Conservation (phyloP, 2,329 filamentous ascomycete genomes). For the Fusarium tanahbumbuense region DNA sequence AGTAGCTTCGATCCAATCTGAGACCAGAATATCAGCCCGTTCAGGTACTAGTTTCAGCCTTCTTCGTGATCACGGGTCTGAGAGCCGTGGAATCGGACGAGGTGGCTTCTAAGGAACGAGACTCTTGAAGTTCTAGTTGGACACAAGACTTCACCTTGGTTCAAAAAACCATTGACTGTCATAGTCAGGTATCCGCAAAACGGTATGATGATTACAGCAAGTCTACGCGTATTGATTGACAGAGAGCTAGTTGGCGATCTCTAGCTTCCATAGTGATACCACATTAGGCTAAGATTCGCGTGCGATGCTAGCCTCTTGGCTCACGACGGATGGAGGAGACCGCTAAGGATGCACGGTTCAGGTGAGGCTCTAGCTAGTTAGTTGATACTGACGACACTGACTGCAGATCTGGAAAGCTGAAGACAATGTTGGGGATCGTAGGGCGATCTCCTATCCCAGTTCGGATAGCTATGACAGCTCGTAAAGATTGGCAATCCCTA, state of each 20-base stretch:
- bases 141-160: background rate
- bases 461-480: background rate
- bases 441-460: no score
- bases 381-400: accelerated
- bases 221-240: background rate
- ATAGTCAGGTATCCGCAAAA: no score
- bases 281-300: background rate
- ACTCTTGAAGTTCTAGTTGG: background rate
- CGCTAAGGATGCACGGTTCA: background rate
- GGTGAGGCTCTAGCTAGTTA: background rate
- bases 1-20: background rate
- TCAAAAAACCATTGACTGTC: no score
- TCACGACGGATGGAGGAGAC: background rate
- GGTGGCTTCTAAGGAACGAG: background rate
- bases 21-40: background rate
- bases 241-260: no score
- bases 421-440: background rate
- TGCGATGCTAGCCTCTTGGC: background rate
- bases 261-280: no score
- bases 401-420: background rate
- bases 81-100: no score
- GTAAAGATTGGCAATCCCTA: background rate
- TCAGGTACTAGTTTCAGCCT: background rate
- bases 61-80: background rate
- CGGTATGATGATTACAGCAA: no score